Conservation (phyloP, 129 eudicot genomes). For the Saposhnikovia divaricata region DNA sequence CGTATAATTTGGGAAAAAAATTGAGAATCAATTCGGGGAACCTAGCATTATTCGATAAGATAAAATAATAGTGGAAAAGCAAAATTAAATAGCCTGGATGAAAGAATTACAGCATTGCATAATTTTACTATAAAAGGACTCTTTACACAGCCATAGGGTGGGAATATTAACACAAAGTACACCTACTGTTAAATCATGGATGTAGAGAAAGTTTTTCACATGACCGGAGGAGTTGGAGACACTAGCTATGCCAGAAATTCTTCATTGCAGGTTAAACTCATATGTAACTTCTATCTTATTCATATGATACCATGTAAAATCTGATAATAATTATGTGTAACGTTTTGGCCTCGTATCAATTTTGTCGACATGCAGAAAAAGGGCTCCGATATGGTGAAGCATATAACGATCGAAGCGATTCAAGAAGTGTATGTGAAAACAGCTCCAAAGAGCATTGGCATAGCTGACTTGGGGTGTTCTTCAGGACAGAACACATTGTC, state of each 20-base stretch:
- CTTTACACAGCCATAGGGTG: background rate
- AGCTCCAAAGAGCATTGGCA: slow-evolving; percentile 65
- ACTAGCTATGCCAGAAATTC: slow-evolving; percentile 83
- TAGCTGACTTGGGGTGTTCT: slow-evolving; percentile 90
- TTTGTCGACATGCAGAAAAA: slow-evolving; percentile 37
- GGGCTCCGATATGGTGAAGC: slow-evolving; percentile 77
- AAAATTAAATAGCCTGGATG: background rate
- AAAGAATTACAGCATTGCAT: background rate
- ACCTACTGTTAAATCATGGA: slow-evolving; percentile 40
- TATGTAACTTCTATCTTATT: background rate
- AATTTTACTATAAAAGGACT: slow-evolving; percentile 14
- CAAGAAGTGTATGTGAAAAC: slow-evolving; percentile 37
- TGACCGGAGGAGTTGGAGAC: slow-evolving; percentile 79
- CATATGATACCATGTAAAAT: background rate
- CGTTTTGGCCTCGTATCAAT: background rate
- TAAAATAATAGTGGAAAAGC: background rate
- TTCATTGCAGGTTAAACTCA: slow-evolving; percentile 62
- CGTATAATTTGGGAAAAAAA: too few relatives aligned
- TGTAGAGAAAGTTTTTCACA: slow-evolving; percentile 69
- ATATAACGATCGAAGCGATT: slow-evolving; percentile 54
- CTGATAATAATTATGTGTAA: background rate
- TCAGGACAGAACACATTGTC: slow-evolving; percentile 77
- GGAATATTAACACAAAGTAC: background rate
- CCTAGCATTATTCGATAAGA: too few relatives aligned
- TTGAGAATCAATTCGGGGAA: too few relatives aligned